Evolutionary conservation across 257 asterid species (phyloP).

Genomic region (Craterostigma plantagineum): DNA sequence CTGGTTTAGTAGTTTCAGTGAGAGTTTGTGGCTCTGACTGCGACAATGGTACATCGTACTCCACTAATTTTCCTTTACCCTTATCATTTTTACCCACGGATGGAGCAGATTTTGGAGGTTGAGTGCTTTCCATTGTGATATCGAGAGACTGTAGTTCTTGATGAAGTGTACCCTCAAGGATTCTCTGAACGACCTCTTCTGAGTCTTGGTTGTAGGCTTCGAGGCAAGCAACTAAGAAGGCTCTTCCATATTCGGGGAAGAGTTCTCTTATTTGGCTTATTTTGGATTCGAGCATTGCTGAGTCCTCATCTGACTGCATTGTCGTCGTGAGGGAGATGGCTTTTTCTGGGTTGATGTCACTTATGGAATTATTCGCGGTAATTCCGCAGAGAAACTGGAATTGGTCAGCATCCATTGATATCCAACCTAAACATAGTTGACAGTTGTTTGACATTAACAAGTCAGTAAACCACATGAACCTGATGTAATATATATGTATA

Average conservation of each 20-base stretch:
- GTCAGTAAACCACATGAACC: too few relatives aligned
- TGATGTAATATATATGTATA: too few relatives aligned
- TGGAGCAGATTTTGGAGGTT: slow-evolving; percentile 26
- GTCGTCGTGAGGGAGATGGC: slow-evolving; percentile 13
- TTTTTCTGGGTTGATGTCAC: slow-evolving; percentile 11
- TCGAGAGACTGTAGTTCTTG: slow-evolving; percentile 59
- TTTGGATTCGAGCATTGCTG: slow-evolving; percentile 63
- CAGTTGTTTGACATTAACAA: too few relatives aligned
- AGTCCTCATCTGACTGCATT: slow-evolving; percentile 42
- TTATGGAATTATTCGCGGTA: slow-evolving; percentile 23
- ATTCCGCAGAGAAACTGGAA: slow-evolving; percentile 38
- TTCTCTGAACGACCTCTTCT: slow-evolving; percentile 90
- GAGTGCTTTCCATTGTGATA: slow-evolving; percentile 32
- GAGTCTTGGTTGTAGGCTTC: slow-evolving; percentile 79
- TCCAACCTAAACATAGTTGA: slow-evolving; percentile 51
- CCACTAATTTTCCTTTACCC: slow-evolving; percentile 70
- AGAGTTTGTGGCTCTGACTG: slow-evolving; percentile 13
- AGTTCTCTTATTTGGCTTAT: slow-evolving; percentile 90
- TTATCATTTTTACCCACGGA: slow-evolving; percentile 20
- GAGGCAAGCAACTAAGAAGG: slow-evolving; percentile 76
- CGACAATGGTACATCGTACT: slow-evolving; percentile 12
- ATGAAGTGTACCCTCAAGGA: slow-evolving; percentile 81
- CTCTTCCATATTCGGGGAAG: slow-evolving; percentile 80
- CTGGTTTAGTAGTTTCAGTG: slow-evolving; percentile 13
- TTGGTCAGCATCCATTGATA: slow-evolving; percentile 63